Evolutionary conservation across 331 rosid species (phyloP), one percentile per base, ranked within the genome.

Genomic region (Arachis monticola): DNA sequence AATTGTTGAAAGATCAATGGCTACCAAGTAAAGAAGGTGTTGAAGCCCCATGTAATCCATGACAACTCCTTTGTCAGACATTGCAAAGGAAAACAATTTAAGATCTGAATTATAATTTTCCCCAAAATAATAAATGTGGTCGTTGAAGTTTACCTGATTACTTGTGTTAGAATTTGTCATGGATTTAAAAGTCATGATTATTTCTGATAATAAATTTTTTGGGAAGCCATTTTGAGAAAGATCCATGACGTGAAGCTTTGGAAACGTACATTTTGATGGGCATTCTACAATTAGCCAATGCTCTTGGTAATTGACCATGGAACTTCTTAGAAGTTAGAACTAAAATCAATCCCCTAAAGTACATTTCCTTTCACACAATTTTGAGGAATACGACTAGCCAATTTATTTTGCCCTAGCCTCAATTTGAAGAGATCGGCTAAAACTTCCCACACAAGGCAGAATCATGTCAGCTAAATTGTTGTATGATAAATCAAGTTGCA

Each of bases 381-480:
- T 5, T 53, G 77, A 61, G 67, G 53, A 80, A 61, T 60, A 47
- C 8, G 6, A 10, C 77, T 72, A 69, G 0, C 0, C 3, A 80
- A 61, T 5, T 55, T 31, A 62, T 80, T 80, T 2, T 45, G 62
- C 17, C 38, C 6, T 7, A 80, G 47, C 5, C 1, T n/a, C 7
- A 3, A 3, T 1, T 35, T 7, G 6, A 2, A 80, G 32, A 5
- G 12, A 51, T 10, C 17, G 56, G 61, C 42, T 68, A 44, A 70
- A 75, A 13, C 35, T 61, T 60, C 72, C 75, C 42, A 80, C 52
- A 74, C 76, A 80, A 13, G 57, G 41, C 1, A 76, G 75, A 6
- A 73, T 11, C 13, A 7, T 53, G 27, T 75, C 70, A 0, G 44
- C 50, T 9, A 73, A 50, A 14, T 50, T 41, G 75, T 79, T 79